These are phyloP conservation scores for Agaricales sp. DNA, from an alignment of 1,284 basidiomycete species.

Conservation along the genomic window DNA sequence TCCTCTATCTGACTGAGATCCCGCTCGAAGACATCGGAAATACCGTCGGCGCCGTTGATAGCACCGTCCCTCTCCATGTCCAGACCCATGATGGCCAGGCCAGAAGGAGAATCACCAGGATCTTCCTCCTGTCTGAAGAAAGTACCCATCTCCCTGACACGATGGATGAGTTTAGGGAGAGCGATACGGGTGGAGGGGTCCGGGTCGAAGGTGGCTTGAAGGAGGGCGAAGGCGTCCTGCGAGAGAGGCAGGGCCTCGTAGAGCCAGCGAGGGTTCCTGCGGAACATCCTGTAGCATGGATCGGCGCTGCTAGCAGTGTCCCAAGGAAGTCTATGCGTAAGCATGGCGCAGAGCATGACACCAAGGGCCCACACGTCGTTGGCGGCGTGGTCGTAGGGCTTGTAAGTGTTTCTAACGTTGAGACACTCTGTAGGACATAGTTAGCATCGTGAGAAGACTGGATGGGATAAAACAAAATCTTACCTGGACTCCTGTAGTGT, in stretches of 20 bases:
- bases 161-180: conserved; percentile 4
- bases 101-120: not conserved
- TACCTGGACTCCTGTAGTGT: not conserved
- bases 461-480: not conserved
- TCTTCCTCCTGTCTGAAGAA: not conserved
- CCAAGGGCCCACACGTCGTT: conserved; percentile 75
- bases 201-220: conserved; percentile 28
- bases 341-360: conserved; percentile 59
- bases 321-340: conserved; percentile 68
- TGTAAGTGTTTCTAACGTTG: conserved; percentile 22
- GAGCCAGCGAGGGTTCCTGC: conserved; percentile 43
- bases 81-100: not conserved
- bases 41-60: too few relatives aligned
- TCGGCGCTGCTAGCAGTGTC: conserved; percentile 46
- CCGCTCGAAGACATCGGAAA: not conserved
- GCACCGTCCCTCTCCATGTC: too few relatives aligned
- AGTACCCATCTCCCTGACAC: not conserved
- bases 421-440: conserved; percentile 44
- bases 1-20: not conserved
- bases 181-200: conserved; percentile 26
- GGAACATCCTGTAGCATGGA: conserved; percentile 45
- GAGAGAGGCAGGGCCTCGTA: conserved; percentile 46
- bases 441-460: not conserved
- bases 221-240: conserved; percentile 24
- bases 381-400: conserved; percentile 38